Evolutionary conservation across 768 basidiomycete genomes (phyloP).

Genomic region (Pulveroboletus sp.): DNA sequence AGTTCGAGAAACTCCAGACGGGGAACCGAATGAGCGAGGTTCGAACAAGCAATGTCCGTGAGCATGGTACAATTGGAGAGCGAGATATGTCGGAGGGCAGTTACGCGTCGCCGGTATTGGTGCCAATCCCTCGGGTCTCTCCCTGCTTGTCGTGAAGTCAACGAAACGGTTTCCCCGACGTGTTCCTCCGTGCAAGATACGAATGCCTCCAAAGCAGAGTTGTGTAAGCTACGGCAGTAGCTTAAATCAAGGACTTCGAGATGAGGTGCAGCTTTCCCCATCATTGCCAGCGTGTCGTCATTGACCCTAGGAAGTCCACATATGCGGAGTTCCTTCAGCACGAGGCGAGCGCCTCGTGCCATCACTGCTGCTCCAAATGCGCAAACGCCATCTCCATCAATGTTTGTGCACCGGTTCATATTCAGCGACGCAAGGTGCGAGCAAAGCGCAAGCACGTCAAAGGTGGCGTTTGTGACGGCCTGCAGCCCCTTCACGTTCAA

Average conservation of each 20-base stretch:
- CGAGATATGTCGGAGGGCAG: conserved; percentile 65
- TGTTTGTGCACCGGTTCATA: conserved; percentile 62
- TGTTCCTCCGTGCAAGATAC: conserved; percentile 43
- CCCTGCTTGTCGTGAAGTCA: conserved; percentile 63
- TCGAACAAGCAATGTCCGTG: conserved; percentile 70
- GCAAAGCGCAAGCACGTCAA: conserved; percentile 60
- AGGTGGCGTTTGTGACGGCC: conserved; percentile 70
- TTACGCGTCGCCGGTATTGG: conserved; percentile 56
- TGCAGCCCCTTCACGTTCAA: conserved; percentile 64
- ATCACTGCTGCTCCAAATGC: conserved; percentile 42
- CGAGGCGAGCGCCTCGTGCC: conserved; percentile 43
- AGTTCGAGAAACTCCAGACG: conserved; percentile 73
- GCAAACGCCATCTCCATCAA: conserved; percentile 61
- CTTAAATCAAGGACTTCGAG: conserved; percentile 81
- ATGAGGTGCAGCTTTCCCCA: conserved; percentile 65
- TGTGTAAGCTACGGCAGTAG: conserved; percentile 65
- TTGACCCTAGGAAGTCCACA: conserved; percentile 61
- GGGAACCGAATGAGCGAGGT: conserved; percentile 67
- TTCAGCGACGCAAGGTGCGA: conserved; percentile 56
- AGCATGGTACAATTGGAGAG: conserved; percentile 67
- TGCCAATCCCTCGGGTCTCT: conserved; percentile 48
- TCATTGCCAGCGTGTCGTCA: conserved; percentile 55
- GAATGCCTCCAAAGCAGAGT: conserved; percentile 71
- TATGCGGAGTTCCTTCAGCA: conserved; percentile 58
- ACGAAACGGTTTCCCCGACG: conserved; percentile 39